Evolutionary conservation across 441 rosid species (phyloP).

Genomic region (Manihot esculenta): DNA sequence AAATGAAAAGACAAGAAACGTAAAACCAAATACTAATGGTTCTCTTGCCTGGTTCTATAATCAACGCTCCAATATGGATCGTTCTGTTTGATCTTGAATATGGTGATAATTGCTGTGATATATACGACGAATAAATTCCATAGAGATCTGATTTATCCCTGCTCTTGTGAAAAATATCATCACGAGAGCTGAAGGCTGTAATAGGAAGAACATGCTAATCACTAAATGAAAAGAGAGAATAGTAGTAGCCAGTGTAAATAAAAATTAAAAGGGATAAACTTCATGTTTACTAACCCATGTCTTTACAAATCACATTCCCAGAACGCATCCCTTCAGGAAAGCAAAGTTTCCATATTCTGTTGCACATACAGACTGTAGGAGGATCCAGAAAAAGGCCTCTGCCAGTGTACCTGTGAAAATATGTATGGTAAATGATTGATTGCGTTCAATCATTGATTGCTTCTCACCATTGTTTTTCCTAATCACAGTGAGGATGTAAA

Average conservation of each 20-base stretch:
- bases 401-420: conserved; percentile 73
- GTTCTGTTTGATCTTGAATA: conserved; percentile 33
- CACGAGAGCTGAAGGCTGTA: conserved; percentile 68
- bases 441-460: background rate
- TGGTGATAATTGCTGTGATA: conserved; percentile 49
- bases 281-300: conserved; percentile 41
- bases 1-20: background rate
- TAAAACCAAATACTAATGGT: background rate
- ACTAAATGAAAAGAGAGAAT: conserved; percentile 17
- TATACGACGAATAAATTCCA: conserved; percentile 49
- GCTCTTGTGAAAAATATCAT: conserved; percentile 58
- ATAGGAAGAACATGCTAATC: conserved; percentile 23
- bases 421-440: background rate
- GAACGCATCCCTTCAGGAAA: conserved; percentile 54
- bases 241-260: background rate
- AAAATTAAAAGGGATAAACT: background rate
- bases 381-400: conserved; percentile 91
- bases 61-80: conserved; percentile 67
- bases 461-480: background rate
- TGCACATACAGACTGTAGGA: conserved; percentile 67
- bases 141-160: conserved; percentile 70
- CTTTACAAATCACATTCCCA: conserved; percentile 28
- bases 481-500: background rate
- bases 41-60: conserved; percentile 89
- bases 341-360: conserved; percentile 63